Evolutionary conservation across 768 basidiomycete species (phyloP).

Genomic region (Dioszegia crocea): DNA sequence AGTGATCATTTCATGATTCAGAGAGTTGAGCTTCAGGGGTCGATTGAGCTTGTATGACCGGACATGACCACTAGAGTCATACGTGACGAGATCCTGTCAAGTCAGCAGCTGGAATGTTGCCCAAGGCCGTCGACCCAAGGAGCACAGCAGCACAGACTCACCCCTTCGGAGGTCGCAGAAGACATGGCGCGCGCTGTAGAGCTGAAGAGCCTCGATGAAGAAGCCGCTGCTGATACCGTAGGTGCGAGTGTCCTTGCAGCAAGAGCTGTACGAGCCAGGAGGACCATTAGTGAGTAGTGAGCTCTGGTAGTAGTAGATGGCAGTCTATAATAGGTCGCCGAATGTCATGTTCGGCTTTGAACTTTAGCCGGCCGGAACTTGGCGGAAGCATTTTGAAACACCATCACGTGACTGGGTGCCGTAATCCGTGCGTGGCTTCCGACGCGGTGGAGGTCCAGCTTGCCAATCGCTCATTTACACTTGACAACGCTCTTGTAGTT

Average conservation of each 20-base stretch:
- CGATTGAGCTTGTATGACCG: constrained; percentile 77
- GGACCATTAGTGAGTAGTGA: neutral
- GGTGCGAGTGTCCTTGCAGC: neutral
- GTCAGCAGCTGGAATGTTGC: neutral
- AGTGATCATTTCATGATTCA: constrained; percentile 73
- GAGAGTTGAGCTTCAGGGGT: constrained; percentile 71
- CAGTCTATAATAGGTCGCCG: neutral
- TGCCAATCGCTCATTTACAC: no score
- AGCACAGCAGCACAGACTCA: neutral
- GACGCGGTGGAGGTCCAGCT: neutral
- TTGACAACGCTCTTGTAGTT: no score
- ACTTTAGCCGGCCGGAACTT: neutral
- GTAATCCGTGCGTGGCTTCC: neutral
- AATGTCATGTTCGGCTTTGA: no score
- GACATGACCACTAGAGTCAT: constrained; percentile 30
- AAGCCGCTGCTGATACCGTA: neutral
- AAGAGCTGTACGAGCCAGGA: neutral
- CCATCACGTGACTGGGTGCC: neutral
- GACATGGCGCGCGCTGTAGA: neutral
- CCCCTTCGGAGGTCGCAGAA: neutral
- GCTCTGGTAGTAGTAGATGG: neutral
- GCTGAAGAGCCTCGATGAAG: neutral
- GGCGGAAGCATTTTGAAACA: constrained; percentile 1
- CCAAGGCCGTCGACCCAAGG: neutral
- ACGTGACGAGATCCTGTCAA: constrained; percentile 26